A percentile compares a stretch with the other conserved stretches of the same genome.
Conservation (phyloP, 192 early-diverging fungal species). For the Rhizophagus sp. region DNA sequence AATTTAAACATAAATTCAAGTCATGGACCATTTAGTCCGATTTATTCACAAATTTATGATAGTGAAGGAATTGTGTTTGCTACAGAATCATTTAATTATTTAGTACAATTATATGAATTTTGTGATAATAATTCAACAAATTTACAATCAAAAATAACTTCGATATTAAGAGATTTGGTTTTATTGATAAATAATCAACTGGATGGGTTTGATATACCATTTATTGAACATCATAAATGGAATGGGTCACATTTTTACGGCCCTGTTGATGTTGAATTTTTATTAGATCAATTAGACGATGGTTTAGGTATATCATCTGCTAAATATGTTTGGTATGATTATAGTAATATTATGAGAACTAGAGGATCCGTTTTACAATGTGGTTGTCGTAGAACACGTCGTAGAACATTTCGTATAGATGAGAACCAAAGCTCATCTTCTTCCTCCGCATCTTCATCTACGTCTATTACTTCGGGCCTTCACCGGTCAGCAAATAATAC, state of each 20-base stretch:
- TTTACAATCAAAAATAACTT: background rate
- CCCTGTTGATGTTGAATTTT: background rate
- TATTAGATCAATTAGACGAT: background rate
- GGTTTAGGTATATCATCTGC: background rate
- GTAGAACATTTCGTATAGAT: background rate
- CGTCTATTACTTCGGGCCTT: too few relatives aligned
- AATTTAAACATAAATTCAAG: background rate
- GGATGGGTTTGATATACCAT: background rate
- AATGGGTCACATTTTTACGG: background rate
- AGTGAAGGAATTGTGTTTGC: background rate
- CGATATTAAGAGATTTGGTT: background rate
- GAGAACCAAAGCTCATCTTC: too few relatives aligned
- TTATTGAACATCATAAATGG: slow-evolving; percentile 1
- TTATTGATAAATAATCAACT: background rate
- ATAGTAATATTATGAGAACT: background rate
- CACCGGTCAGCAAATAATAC: too few relatives aligned
- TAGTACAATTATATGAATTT: background rate
- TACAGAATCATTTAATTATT: background rate
- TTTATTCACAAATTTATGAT: background rate
- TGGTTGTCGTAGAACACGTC: background rate
- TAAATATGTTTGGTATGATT: background rate
- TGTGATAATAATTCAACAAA: background rate
- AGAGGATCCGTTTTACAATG: background rate
- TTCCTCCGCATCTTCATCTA: too few relatives aligned
- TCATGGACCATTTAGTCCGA: background rate